These are phyloP conservation scores for Sporobolomyces pararoseus DNA, from an alignment of 768 basidiomycete species.

Conservation along the genomic window DNA sequence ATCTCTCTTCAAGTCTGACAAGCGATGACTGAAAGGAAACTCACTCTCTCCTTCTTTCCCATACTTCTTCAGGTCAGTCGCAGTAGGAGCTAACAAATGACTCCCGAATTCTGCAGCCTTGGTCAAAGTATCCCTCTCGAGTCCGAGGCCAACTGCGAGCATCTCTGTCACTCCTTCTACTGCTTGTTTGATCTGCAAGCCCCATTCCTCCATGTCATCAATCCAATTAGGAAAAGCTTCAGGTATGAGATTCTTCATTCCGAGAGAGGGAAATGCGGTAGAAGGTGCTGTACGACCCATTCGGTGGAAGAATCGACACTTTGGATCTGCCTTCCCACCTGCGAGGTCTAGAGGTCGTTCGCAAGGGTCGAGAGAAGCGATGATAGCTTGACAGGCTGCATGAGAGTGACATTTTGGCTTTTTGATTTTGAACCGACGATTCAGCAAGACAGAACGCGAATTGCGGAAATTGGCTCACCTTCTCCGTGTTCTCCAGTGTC, in stretches of 20 bases:
- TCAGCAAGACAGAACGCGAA: background rate
- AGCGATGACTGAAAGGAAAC: background rate
- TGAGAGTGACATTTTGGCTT: conserved; percentile 54
- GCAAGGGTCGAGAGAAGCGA: conserved; percentile 66
- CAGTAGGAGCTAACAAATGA: conserved; percentile 87
- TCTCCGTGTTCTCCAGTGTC: conserved; percentile 94
- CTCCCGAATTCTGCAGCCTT: conserved; percentile 85
- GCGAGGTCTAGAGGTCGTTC: conserved; percentile 75
- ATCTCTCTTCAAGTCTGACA: background rate
- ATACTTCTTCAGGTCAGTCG: conserved; percentile 80
- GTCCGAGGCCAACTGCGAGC: conserved; percentile 75
- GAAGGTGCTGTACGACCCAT: conserved; percentile 50
- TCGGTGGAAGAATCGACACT: conserved; percentile 62
- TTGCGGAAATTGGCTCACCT: conserved; percentile 46
- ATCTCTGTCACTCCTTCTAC: conserved; percentile 84
- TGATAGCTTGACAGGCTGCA: conserved; percentile 75
- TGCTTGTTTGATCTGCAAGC: conserved; percentile 76
- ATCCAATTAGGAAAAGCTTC: conserved; percentile 66
- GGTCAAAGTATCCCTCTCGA: conserved; percentile 65
- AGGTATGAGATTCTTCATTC: conserved; percentile 79
- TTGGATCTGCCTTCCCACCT: conserved; percentile 71
- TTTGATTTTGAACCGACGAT: background rate
- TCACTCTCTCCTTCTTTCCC: conserved; percentile 66
- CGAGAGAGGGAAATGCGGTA: conserved; percentile 64
- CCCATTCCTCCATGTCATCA: conserved; percentile 77